Base-by-base conservation (phyloP, 106 monocot genomes). In the Acorus gramineus region DNA sequence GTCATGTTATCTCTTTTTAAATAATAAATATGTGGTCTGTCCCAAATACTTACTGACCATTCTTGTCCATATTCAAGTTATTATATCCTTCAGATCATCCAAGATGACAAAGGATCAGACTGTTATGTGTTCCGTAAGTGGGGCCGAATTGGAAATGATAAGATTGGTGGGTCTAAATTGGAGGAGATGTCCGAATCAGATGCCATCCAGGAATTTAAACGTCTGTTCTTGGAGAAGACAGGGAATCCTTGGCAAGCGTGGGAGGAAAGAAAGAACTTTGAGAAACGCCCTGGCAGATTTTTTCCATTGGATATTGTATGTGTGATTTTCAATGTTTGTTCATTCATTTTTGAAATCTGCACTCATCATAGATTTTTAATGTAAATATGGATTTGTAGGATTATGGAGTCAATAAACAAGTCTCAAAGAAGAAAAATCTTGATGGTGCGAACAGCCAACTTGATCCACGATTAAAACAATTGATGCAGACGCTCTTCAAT, bases 401-500 rank as follows among this genome's bases (percentile, higher is more conserved):
- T 66, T 99, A 99, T 69, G 92, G 92, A n/a, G 84, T 99, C 50
- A 89, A 28, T 28, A 28, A 84, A 72, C 65, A 81, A 66, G 64
- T n/a, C 2, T 56, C 87, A 63, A 88, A 81, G 65, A 88, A 77
- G 71, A 84, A 78, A 71, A 78, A 80, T 61, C 50, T 58, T 55
- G 49, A 60, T 44, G 75, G 72, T 44, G 59, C 46, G 28, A 75
- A 85, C 65, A 85, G 83, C 63, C 62, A 62, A 56, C 85, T 98
- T 77, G 55, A 76, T 69, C 75, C 91, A 60, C 85, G 71, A 8
- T 71, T 92, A 64, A 13, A 74, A 45, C 80, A 82, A 49, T 66
- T 99, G 47, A 89, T 99, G 92, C 88, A 80, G 50, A 89, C 92
- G 84, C 98, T 99, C 83, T 99, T 99, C 58, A 76, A 99, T 78